Evolutionary conservation across 345 rosid genomes (phyloP).

Genomic region (Hibiscus tridactylites): DNA sequence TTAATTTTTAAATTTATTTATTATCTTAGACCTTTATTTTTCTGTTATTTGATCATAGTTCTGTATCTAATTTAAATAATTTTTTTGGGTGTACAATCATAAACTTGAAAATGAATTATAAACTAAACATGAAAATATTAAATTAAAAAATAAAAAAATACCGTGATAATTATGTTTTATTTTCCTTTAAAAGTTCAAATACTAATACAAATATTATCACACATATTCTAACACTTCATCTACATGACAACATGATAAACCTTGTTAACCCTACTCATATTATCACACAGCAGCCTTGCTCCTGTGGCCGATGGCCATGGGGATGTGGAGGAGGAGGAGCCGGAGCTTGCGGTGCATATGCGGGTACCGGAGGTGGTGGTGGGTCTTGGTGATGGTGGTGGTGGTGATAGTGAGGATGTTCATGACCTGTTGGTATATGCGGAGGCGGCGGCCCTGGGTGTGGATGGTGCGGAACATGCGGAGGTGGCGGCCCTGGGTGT

Average conservation of each 20-base stretch:
- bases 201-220: too few species aligned
- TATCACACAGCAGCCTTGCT: constrained; percentile 1
- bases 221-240: too few species aligned
- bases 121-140: too few species aligned
- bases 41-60: too few species aligned
- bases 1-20: too few species aligned
- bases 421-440: constrained; percentile 7
- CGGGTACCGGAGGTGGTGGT: neutral
- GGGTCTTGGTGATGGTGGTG: neutral
- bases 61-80: too few species aligned
- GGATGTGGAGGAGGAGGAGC: neutral
- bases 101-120: too few species aligned
- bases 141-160: too few species aligned
- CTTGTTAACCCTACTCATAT: neutral
- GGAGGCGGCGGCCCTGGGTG: neutral
- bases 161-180: too few species aligned
- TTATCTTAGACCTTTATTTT: too few species aligned
- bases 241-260: neutral
- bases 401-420: neutral
- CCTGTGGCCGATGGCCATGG: neutral
- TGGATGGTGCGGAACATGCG: neutral
- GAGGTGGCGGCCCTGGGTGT: neutral
- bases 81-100: too few species aligned
- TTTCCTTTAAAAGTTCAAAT: too few species aligned
- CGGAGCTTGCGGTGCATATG: constrained; percentile 4